A percentile compares a stretch with the other conserved stretches of the same genome.
Evolutionary conservation across 768 basidiomycete genomes (phyloP).

Genomic region (Lactifluus rugatus): DNA sequence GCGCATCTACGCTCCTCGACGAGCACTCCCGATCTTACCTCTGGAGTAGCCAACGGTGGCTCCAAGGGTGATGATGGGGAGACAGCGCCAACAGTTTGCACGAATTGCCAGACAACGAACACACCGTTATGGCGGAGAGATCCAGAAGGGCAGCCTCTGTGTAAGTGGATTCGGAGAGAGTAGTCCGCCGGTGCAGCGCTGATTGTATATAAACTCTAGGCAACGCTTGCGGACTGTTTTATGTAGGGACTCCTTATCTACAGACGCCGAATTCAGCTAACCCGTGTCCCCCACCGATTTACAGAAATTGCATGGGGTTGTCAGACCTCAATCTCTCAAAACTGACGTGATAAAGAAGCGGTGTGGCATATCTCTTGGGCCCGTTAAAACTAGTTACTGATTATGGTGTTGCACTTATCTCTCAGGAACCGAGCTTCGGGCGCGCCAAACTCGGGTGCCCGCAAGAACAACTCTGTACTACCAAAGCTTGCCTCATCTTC

Average conservation of each 20-base stretch:
- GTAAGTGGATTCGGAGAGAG: constrained; percentile 35
- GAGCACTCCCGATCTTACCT: constrained; percentile 56
- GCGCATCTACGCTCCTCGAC: constrained; percentile 41
- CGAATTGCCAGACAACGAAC: constrained; percentile 92
- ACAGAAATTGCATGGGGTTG: constrained; percentile 93
- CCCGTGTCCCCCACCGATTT: neutral
- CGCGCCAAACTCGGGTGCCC: constrained; percentile 51
- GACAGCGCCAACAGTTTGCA: constrained; percentile 71
- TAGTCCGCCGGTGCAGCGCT: constrained; percentile 20
- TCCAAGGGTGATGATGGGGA: constrained; percentile 57
- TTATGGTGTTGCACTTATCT: constrained; percentile 4
- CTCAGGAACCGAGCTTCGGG: constrained; percentile 75
- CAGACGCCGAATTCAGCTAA: constrained; percentile 11
- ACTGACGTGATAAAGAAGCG: constrained; percentile 97
- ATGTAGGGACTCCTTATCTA: constrained; percentile 43
- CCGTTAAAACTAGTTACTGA: constrained; percentile 4
- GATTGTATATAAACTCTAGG: constrained; percentile 32
- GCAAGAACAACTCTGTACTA: constrained; percentile 48
- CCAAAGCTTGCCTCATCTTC: constrained; percentile 72
- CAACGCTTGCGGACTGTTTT: constrained; percentile 90
- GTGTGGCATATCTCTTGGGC: constrained; percentile 30
- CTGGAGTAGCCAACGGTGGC: constrained; percentile 24
- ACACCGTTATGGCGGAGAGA: constrained; percentile 90
- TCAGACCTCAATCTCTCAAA: constrained; percentile 88
- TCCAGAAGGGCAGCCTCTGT: constrained; percentile 86